phyloP scores from a whole-genome alignment of 2,329 filamentous ascomycete species.

The Cladosporium sp. region DNA sequence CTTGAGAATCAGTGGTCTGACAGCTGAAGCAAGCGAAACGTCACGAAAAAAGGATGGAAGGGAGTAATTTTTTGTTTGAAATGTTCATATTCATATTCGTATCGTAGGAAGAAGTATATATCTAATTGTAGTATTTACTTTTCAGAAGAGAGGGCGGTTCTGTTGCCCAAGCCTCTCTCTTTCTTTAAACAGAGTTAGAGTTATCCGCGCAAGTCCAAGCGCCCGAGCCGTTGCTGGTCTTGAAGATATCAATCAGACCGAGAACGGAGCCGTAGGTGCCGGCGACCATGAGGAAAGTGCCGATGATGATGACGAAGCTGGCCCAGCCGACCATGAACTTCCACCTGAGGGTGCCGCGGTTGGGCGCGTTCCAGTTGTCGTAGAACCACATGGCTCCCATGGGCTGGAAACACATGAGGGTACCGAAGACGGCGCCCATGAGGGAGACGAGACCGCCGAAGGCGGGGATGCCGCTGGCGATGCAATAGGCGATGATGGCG shows the following conservation, averaged over 20 bases:
- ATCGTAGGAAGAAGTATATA: conserved; percentile 5
- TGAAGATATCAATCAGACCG: conserved; percentile 37
- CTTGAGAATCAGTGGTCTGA: not conserved
- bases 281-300: conserved; percentile 46
- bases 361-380: conserved; percentile 17
- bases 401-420: conserved; percentile 51
- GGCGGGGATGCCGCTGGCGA: conserved; percentile 51
- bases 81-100: not conserved
- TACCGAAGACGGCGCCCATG: conserved; percentile 50
- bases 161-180: not conserved
- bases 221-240: conserved; percentile 19
- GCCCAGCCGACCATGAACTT: conserved; percentile 50
- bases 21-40: not conserved
- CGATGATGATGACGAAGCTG: conserved; percentile 51
- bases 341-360: conserved; percentile 19
- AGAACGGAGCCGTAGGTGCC: conserved; percentile 48
- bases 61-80: not conserved
- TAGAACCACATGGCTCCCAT: conserved; percentile 39
- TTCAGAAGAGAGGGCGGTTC: not conserved
- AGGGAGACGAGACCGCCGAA: conserved; percentile 51
- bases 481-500: conserved; percentile 30
- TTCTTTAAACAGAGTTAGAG: conserved; percentile 33
- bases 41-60: not conserved
- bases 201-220: conserved; percentile 30
- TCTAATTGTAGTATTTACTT: conserved; percentile 4